Base-by-base conservation (phyloP, 1,139 yeast genomes). In the Maudiozyma humilis region DNA sequence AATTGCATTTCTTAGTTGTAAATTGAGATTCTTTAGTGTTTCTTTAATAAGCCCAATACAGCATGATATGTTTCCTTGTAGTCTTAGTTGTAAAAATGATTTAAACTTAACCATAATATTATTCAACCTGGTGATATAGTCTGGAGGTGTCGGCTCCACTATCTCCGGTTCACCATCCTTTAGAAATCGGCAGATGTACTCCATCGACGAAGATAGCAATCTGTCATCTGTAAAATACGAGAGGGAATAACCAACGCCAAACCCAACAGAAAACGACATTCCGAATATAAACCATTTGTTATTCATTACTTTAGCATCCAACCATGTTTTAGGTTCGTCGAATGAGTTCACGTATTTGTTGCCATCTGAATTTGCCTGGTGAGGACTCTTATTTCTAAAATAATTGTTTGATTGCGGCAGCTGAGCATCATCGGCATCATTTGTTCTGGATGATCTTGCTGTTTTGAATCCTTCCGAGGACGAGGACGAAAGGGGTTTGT, bases 261-360 rank as follows among this genome's bases (percentile, higher is more conserved):
- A 54, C 10, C 64, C 62, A 3, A 57, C 48, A 1, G 62, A 53
- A 3, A 59, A 40, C 6, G 64, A 59, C 4, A 59, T 41, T 2
- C 62, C 59, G 57, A 59, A 57, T 10, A 56, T 32, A 18, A 56
- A 42, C 62, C 61, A 57, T 38, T 49, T 52, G 34, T 49, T 51
- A 15, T 44, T 36, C 3, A 38, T 40, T 35, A 40, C 36, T 37
- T 23, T 23, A 38, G 27, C 39, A 40, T 36, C 31, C 44, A 17
- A 42, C 36, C 32, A 38, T 25, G 31, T 16, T 36, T 45, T 44
- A 17, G 35, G 36, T 32, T n/a, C n/a, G n/a, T n/a, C n/a, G n/a
- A n/a, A n/a, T n/a, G n/a, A n/a, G n/a, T n/a, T n/a, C n/a, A 23
- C 27, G 27, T 23, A 23, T 23, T 23, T 23, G 27, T 23, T 10